Percentiles rank a stretch among this genome's conserved stretches.
These are phyloP conservation scores for Rhodocollybia butyracea DNA, from an alignment of 768 basidiomycete genomes.

Conservation along the genomic window DNA sequence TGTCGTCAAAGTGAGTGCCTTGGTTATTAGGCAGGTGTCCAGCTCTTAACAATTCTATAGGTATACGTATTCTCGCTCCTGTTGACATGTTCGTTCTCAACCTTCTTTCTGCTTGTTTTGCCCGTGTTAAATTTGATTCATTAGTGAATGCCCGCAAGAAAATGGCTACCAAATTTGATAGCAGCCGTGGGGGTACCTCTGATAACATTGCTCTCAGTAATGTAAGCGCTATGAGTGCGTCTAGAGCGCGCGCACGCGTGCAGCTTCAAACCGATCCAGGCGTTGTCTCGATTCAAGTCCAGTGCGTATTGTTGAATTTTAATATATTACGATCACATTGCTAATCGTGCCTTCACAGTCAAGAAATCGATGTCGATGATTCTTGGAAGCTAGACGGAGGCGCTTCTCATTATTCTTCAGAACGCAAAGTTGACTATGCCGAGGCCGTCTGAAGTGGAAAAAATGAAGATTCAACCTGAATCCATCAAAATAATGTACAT, in stretches of 20 bases:
- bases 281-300: conserved; percentile 4
- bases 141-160: conserved; percentile 6
- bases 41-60: neutral
- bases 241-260: neutral
- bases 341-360: neutral
- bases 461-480: neutral
- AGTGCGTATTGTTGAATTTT: neutral
- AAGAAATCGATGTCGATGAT: conserved; percentile 4
- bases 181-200: conserved; percentile 1
- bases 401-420: neutral
- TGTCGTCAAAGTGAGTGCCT: neutral
- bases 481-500: neutral
- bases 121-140: neutral
- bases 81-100: neutral
- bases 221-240: neutral
- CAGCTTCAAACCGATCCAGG: neutral
- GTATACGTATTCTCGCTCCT: conserved; percentile 5
- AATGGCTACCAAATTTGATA: conserved; percentile 4
- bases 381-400: neutral
- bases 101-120: neutral
- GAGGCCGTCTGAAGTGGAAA: neutral
- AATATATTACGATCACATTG: neutral
- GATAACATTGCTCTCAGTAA: conserved; percentile 5
- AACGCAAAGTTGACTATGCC: conserved; percentile 2
- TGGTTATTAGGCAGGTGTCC: neutral